Evolutionary conservation across 345 rosid genomes (phyloP).

Genomic region (Linum tenue): DNA sequence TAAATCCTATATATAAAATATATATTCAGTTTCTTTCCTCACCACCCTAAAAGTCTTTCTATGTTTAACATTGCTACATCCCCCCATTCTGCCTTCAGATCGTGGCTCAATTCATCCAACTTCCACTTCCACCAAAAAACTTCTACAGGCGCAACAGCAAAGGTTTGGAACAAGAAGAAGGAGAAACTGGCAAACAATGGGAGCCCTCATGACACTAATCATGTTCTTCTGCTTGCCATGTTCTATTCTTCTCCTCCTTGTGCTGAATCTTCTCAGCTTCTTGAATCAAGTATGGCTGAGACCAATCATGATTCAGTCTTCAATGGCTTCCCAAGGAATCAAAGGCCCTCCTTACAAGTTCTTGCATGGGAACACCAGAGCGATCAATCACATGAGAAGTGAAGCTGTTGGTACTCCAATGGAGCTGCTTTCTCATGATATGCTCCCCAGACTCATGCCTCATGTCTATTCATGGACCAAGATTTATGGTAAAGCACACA

Average conservation of each 20-base stretch:
- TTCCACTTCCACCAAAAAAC: no score
- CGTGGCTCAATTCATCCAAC: no score
- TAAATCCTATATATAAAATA: no score
- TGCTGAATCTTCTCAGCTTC: neutral
- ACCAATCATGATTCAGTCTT: neutral
- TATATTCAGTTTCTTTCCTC: no score
- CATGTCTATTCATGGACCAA: constrained; percentile 24
- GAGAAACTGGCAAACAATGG: neutral
- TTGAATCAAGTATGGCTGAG: neutral
- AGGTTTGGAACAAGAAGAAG: neutral
- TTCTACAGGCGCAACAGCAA: neutral
- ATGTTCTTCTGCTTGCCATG: neutral
- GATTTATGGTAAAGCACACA: constrained; percentile 14
- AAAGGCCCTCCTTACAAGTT: constrained; percentile 11
- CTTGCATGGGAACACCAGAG: constrained; percentile 6
- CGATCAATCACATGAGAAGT: neutral
- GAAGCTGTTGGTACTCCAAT: constrained; percentile 10
- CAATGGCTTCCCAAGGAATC: neutral
- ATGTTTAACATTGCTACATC: no score
- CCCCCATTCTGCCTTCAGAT: no score
- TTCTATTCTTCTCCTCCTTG: no score
- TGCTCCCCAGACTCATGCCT: constrained; percentile 20
- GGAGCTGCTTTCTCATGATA: constrained; percentile 16
- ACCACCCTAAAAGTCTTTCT: no score
- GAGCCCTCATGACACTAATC: neutral